These are phyloP conservation scores for Aspergillus bridgeri DNA, from an alignment of 495 filamentous ascomycete species.

Conservation along the genomic window DNA sequence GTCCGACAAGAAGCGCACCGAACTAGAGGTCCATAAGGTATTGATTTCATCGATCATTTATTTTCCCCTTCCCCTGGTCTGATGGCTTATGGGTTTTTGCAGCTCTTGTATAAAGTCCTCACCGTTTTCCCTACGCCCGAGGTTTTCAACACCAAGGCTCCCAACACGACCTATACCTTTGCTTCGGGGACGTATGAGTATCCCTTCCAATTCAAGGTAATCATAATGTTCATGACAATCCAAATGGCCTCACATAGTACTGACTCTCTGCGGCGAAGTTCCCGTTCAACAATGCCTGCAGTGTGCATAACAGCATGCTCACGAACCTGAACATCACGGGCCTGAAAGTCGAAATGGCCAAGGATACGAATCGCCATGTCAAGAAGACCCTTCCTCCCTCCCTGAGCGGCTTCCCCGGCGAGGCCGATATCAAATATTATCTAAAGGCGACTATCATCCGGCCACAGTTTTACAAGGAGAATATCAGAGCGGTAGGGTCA, in stretches of 20 bases:
- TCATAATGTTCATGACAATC: background rate
- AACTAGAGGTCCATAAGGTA: constrained; percentile 79
- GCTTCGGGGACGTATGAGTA: constrained; percentile 79
- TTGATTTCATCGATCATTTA: constrained; percentile 10
- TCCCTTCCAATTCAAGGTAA: constrained; percentile 83
- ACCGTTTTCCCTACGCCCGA: constrained; percentile 61
- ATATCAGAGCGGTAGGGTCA: constrained; percentile 59
- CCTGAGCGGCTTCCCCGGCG: constrained; percentile 71
- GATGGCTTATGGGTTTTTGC: constrained; percentile 1
- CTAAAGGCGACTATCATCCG: constrained; percentile 87
- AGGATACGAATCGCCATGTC: constrained; percentile 60
- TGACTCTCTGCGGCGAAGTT: constrained; percentile 47
- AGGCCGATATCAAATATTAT: constrained; percentile 89
- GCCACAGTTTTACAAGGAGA: constrained; percentile 80
- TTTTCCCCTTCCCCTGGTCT: constrained; percentile 5
- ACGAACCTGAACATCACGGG: constrained; percentile 55
- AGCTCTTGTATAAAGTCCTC: constrained; percentile 66
- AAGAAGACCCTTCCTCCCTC: constrained; percentile 87
- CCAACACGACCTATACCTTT: constrained; percentile 57
- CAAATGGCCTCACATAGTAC: background rate
- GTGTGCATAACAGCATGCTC: constrained; percentile 54
- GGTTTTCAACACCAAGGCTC: constrained; percentile 42
- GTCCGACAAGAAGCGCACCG: constrained; percentile 54
- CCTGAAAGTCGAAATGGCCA: constrained; percentile 55
- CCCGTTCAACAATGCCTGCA: constrained; percentile 88